Percentiles rank a stretch among this genome's conserved stretches.
These are phyloP conservation scores for Nosema muscidifuracis DNA, from an alignment of 371 early-diverging fungal genomes.

Conservation along the genomic window DNA sequence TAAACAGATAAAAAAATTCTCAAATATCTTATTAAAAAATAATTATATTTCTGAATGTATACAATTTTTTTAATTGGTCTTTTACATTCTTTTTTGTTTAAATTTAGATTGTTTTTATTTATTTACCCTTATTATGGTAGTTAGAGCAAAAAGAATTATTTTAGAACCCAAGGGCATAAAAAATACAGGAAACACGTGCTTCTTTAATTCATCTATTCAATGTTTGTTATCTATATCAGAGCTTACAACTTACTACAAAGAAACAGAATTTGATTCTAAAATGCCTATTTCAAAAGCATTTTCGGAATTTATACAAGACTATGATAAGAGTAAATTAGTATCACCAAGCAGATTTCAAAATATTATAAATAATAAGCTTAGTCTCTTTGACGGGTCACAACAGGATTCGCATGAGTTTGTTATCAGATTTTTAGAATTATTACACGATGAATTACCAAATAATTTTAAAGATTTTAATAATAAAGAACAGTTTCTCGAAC, in stretches of 20 bases:
- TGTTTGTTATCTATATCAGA: slow-evolving; percentile 37
- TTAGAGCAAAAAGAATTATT: slow-evolving; percentile 10
- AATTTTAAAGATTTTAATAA: slow-evolving; percentile 1
- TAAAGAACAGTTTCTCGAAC: slow-evolving; percentile 20
- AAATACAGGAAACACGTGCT: slow-evolving; percentile 57
- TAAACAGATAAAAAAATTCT: no score
- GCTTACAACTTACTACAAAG: slow-evolving; percentile 33
- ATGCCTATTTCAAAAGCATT: slow-evolving; percentile 44
- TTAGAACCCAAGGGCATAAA: slow-evolving; percentile 42
- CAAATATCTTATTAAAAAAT: no score
- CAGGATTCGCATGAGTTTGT: slow-evolving; percentile 59
- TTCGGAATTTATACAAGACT: slow-evolving; percentile 47
- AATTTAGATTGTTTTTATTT: not conserved
- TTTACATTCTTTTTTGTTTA: not conserved
- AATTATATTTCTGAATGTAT: not conserved
- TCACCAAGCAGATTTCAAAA: slow-evolving; percentile 45
- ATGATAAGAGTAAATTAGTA: slow-evolving; percentile 10
- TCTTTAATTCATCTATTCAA: slow-evolving; percentile 60
- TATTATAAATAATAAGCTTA: slow-evolving; percentile 33
- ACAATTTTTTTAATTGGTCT: not conserved
- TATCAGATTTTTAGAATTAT: slow-evolving; percentile 28
- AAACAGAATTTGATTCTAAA: slow-evolving; percentile 16
- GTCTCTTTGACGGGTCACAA: slow-evolving; percentile 53
- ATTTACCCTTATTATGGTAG: slow-evolving; percentile 31
- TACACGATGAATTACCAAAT: slow-evolving; percentile 35